Evolutionary conservation across 257 asterid species (phyloP), one percentile per base, ranked within the genome.

Genomic region (Agastache rugosa): DNA sequence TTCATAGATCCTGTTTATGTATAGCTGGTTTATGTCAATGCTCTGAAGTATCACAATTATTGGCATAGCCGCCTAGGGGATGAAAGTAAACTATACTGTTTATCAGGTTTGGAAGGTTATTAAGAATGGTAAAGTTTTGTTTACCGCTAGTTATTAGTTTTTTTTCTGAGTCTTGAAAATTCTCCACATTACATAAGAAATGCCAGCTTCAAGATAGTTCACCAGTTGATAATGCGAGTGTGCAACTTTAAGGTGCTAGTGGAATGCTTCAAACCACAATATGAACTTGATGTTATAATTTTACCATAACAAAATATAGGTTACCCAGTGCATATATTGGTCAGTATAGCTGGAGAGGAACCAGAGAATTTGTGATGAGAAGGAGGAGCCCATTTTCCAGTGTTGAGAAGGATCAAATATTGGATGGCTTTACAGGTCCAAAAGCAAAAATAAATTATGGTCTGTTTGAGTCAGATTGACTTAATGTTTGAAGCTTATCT

Each of bases 221-320:
- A 63, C 65, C 69, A 60, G 74, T 71, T 55, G 60, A 54, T 41
- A 51, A 31, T 53, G 34, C 69, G 34, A 54, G 37, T 71, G 34
- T 14, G 35, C n/a, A 25, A 14, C 37, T 58, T 56, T 63, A 54
- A 64, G 69, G 63, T 44, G 67, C 68, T 63, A 41, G 39, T 71
- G 44, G 74, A 55, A 71, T 58, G 65, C 69, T 17, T 35, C 47
- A n/a, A 62, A 34, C 25, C 67, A 62, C 25, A 8, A 10, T 55
- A 55, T 20, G 19, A 56, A 11, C 37, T 56, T 56, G 63, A 5
- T 22, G 22, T 55, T 11, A 31, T 34, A 59, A 29, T 59, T 17
- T 55, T 54, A 25, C 54, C 23, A 0, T 16, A n/a, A 2, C 2
- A 48, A 5, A 54, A 45, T 27, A 70, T 51, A 42, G 71, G 23